Conservation (phyloP, 495 filamentous ascomycete species). For the Parachaetomium inaequale region DNA sequence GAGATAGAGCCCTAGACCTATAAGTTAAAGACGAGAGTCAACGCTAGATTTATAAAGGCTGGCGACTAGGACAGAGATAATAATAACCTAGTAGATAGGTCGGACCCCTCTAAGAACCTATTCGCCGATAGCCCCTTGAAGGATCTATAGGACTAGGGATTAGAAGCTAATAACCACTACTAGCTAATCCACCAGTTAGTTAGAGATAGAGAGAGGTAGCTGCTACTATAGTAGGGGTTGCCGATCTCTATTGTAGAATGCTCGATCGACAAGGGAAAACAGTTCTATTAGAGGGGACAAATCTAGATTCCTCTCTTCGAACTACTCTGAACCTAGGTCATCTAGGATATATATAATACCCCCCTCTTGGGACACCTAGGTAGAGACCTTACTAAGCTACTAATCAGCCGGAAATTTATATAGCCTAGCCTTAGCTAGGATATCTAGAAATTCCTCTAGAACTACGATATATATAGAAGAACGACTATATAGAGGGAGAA, state of each 20-base stretch:
- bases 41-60: neutral
- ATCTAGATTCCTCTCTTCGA: neutral
- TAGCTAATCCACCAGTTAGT: neutral
- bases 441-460: neutral
- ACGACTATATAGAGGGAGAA: neutral
- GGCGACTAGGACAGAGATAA: neutral
- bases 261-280: constrained; percentile 2
- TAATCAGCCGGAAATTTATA: neutral
- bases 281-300: neutral
- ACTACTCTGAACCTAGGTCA: neutral
- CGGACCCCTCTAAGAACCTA: neutral
- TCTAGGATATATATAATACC: neutral
- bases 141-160: neutral
- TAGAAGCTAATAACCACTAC: constrained; percentile 6
- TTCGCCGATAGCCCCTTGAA: neutral
- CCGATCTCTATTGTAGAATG: constrained; percentile 3
- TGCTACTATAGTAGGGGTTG: neutral
- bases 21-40: too few relatives aligned
- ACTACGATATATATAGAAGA: neutral
- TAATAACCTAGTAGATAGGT: neutral
- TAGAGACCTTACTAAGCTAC: neutral
- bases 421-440: neutral
- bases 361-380: neutral
- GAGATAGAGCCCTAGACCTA: too few relatives aligned
- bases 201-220: neutral